A percentile compares a stretch with the other conserved stretches of the same genome.
Conservation (phyloP, 768 basidiomycete genomes). For the Tylopilus intermedius region DNA sequence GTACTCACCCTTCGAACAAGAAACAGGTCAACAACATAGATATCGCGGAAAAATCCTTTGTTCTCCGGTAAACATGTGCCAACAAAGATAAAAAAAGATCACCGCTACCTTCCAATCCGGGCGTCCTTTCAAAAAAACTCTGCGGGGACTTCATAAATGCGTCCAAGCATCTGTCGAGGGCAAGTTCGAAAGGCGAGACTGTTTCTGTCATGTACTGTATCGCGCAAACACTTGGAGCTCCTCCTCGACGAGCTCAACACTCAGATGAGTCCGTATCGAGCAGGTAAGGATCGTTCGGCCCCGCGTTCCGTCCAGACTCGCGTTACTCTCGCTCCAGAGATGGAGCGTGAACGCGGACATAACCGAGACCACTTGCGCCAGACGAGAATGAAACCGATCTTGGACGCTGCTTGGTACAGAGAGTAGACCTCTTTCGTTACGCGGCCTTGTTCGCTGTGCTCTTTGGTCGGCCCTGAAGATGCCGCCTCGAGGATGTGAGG, state of each 20-base stretch:
- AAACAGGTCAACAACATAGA: constrained; percentile 80
- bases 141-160: constrained; percentile 80
- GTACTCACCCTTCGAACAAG: constrained; percentile 50
- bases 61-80: neutral
- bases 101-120: constrained; percentile 67
- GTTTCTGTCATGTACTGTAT: constrained; percentile 45
- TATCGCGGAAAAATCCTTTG: constrained; percentile 77
- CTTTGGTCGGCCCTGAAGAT: constrained; percentile 51
- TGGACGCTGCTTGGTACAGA: constrained; percentile 76
- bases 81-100: neutral
- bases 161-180: constrained; percentile 60
- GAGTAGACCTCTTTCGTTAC: constrained; percentile 76
- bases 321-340: constrained; percentile 80
- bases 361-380: constrained; percentile 58
- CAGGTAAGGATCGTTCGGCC: constrained; percentile 52
- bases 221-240: constrained; percentile 70
- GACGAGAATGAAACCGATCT: constrained; percentile 60
- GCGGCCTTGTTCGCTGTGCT: constrained; percentile 74
- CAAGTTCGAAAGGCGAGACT: neutral
- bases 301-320: constrained; percentile 49
- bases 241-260: constrained; percentile 73
- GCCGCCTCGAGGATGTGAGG: constrained; percentile 35
- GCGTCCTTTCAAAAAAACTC: constrained; percentile 87
- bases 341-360: constrained; percentile 63
- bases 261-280: constrained; percentile 70